Percentiles rank a stretch among this genome's conserved stretches.
Evolutionary conservation across 2,329 filamentous ascomycete genomes (phyloP).

Genomic region (Chaetomium sp.): DNA sequence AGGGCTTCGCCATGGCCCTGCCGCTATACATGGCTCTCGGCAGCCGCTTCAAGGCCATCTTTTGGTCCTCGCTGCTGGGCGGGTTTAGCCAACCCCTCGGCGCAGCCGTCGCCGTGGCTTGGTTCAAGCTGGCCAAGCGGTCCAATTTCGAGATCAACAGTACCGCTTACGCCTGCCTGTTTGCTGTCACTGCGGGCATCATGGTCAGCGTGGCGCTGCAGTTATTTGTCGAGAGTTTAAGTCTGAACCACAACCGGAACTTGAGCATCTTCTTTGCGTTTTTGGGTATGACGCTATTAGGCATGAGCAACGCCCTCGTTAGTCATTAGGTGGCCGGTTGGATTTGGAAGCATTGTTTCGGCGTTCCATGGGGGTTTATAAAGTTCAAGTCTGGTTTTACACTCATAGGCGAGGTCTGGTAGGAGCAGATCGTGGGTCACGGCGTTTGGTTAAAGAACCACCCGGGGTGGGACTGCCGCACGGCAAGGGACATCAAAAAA

Average conservation of each 20-base stretch:
- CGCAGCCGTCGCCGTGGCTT: conserved; percentile 78
- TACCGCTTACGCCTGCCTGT: conserved; percentile 77
- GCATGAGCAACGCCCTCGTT: conserved; percentile 69
- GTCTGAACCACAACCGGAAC: conserved; percentile 76
- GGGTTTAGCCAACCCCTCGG: conserved; percentile 86
- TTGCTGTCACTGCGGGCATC: conserved; percentile 87
- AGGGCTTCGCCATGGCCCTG: conserved; percentile 91
- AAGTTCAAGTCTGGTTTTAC: not conserved
- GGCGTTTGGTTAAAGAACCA: conserved; percentile 4
- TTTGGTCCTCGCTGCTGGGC: conserved; percentile 80
- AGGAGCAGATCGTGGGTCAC: not conserved
- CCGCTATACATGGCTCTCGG: conserved; percentile 89
- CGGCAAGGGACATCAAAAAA: not conserved
- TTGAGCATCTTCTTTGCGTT: conserved; percentile 81
- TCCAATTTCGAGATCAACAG: conserved; percentile 54
- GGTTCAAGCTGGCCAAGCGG: conserved; percentile 72
- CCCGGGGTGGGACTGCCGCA: not conserved
- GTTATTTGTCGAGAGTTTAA: conserved; percentile 83
- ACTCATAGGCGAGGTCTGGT: not conserved
- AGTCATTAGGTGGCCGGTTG: conserved; percentile 5
- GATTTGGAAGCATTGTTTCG: not conserved
- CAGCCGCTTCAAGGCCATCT: conserved; percentile 77
- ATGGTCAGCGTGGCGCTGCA: conserved; percentile 94
- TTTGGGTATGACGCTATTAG: conserved; percentile 83
- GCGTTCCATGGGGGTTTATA: not conserved